Conservation (phyloP, 192 early-diverging fungal genomes). For the Coemansia sp. region DNA sequence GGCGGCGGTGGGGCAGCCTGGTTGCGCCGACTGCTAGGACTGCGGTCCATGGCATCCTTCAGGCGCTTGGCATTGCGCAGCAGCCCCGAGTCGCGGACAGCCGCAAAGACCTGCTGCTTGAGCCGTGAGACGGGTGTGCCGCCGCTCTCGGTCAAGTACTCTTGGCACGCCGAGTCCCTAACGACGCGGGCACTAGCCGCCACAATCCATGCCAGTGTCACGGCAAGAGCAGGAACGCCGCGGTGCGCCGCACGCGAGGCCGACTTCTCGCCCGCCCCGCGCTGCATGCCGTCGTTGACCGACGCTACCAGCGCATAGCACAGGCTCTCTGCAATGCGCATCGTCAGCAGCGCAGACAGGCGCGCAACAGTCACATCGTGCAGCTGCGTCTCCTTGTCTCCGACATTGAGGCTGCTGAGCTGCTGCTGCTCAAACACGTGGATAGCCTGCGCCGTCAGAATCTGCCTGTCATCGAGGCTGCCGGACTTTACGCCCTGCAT, state of each 20-base stretch:
- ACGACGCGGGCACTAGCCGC: slow-evolving; percentile 22
- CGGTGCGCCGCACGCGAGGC: slow-evolving; percentile 19
- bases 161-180: slow-evolving; percentile 21
- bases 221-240: slow-evolving; percentile 13
- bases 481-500: slow-evolving; percentile 23
- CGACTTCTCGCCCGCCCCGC: slow-evolving; percentile 15
- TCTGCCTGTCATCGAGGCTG: slow-evolving; percentile 16
- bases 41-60: slow-evolving; percentile 18
- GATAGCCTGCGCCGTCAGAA: slow-evolving; percentile 27
- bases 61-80: slow-evolving; percentile 9
- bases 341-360: slow-evolving; percentile 24
- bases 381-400: slow-evolving; percentile 16
- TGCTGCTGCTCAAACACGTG: slow-evolving; percentile 50
- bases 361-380: slow-evolving; percentile 18
- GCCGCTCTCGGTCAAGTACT: slow-evolving; percentile 8
- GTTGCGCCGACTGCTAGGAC: not conserved
- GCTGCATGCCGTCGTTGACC: slow-evolving; percentile 2
- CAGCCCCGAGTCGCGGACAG: slow-evolving; percentile 20
- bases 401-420: slow-evolving; percentile 22
- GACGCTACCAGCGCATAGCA: slow-evolving; percentile 13
- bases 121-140: slow-evolving; percentile 17
- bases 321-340: slow-evolving; percentile 22
- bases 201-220: slow-evolving; percentile 30
- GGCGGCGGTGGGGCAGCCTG: not conserved
- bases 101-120: slow-evolving; percentile 21